phyloP scores from a whole-genome alignment of 2,329 filamentous ascomycete species.

The Eurotiales sp. region DNA sequence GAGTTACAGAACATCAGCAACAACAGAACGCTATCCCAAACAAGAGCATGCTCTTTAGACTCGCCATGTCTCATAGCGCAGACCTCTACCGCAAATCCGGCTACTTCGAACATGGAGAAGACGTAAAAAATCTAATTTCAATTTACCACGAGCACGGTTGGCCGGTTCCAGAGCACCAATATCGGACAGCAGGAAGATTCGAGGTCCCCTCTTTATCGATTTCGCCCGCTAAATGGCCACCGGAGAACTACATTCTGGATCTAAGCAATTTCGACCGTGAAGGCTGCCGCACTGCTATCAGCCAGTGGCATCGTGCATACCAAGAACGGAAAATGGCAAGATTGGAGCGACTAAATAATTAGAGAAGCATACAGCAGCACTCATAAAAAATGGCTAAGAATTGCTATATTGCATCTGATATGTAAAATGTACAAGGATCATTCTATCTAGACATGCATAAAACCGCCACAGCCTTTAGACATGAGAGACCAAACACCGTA shows the following conservation, averaged over 20 bases:
- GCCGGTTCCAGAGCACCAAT: slow-evolving; percentile 4
- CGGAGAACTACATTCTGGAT: background rate
- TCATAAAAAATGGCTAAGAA: background rate
- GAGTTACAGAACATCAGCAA: background rate
- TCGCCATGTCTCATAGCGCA: background rate
- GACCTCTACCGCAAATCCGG: background rate
- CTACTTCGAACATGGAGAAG: background rate
- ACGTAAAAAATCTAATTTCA: slow-evolving; percentile 2
- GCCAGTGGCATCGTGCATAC: too few relatives aligned
- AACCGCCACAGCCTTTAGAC: background rate
- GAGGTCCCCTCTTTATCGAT: background rate
- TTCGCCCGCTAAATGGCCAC: background rate
- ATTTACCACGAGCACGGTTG: slow-evolving; percentile 10
- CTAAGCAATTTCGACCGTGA: slow-evolving; percentile 1
- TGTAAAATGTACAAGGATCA: background rate
- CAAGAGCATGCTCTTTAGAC: slow-evolving; percentile 4
- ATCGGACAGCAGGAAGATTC: slow-evolving; percentile 1
- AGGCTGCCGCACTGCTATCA: slow-evolving; percentile 1
- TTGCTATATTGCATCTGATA: background rate
- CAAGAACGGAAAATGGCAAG: too few relatives aligned
- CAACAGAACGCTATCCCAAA: background rate
- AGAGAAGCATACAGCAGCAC: too few relatives aligned
- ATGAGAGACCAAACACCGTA: background rate
- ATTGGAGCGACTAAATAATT: too few relatives aligned
- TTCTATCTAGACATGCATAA: slow-evolving; percentile 6